Evolutionary conservation across 1,284 basidiomycete species (phyloP).

Genomic region (Ceratobasidium sp.): DNA sequence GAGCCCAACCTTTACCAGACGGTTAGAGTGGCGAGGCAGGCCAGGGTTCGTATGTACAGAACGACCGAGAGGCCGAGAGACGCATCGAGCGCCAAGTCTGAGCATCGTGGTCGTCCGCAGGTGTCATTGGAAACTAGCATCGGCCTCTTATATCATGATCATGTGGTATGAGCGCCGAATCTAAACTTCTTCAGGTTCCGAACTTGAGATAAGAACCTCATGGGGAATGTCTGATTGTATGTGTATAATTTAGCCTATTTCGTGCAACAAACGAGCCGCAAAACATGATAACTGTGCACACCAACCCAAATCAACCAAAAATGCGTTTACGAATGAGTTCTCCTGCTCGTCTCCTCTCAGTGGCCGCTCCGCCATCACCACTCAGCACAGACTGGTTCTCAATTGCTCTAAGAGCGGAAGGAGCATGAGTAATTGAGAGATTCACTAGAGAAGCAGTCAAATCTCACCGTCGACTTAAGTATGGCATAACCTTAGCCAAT

Average conservation of each 20-base stretch:
- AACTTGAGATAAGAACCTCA: neutral
- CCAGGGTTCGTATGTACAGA: neutral
- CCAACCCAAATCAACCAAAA: constrained; percentile 54
- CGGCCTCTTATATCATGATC: constrained; percentile 1
- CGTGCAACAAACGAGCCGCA: neutral
- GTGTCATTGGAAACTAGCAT: neutral
- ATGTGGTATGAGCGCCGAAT: neutral
- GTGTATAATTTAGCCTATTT: constrained; percentile 31
- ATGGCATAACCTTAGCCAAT: constrained; percentile 82
- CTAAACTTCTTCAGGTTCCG: neutral
- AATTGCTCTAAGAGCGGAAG: constrained; percentile 73
- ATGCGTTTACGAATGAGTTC: constrained; percentile 65
- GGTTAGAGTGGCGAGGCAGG: neutral
- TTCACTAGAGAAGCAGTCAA: neutral
- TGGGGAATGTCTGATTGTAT: constrained; percentile 10
- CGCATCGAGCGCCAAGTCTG: constrained; percentile 1
- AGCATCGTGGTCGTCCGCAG: constrained; percentile 9
- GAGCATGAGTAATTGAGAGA: neutral
- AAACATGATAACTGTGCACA: neutral
- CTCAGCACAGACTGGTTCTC: constrained; percentile 80
- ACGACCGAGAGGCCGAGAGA: neutral
- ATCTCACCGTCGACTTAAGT: constrained; percentile 53
- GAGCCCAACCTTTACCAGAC: constrained; percentile 9
- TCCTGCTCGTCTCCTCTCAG: constrained; percentile 68
- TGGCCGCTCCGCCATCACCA: constrained; percentile 67